phyloP scores from a whole-genome alignment of 148 eudicot species.

The Chenopodium suecicum region DNA sequence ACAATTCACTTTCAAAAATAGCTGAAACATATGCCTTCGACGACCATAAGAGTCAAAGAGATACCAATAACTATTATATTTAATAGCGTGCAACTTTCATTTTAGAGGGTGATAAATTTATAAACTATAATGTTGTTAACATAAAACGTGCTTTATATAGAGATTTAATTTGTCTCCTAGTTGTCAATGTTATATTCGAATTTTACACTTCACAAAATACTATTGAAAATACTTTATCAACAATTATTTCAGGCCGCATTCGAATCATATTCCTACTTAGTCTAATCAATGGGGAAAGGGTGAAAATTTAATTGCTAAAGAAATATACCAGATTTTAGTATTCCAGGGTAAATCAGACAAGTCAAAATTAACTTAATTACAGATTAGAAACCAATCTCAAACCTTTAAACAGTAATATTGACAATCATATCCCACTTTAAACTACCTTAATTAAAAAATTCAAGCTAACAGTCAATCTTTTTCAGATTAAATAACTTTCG shows the following conservation, averaged over 20 bases:
- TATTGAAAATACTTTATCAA: not conserved
- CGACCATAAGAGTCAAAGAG: not conserved
- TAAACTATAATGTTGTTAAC: not conserved
- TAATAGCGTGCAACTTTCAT: not conserved
- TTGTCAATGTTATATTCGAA: not conserved
- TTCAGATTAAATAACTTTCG: not conserved
- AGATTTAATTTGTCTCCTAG: not conserved
- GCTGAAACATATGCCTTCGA: not conserved
- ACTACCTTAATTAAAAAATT: not conserved
- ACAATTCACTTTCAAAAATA: not conserved
- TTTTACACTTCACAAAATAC: not conserved
- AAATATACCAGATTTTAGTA: too few relatives aligned
- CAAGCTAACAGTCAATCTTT: not conserved
- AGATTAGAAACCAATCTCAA: not conserved
- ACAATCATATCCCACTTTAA: not conserved
- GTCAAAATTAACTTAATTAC: not conserved
- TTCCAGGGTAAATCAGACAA: not conserved
- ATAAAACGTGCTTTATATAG: not conserved
- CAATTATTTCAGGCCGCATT: not conserved
- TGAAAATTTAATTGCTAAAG: not conserved
- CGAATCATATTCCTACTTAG: not conserved
- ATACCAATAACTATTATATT: not conserved
- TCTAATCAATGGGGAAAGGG: not conserved
- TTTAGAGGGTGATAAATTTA: not conserved
- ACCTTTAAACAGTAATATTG: not conserved